Percentiles rank a stretch among this genome's conserved stretches.
Conservation (phyloP, 2,329 filamentous ascomycete genomes). For the Colletotrichum somersetense region DNA sequence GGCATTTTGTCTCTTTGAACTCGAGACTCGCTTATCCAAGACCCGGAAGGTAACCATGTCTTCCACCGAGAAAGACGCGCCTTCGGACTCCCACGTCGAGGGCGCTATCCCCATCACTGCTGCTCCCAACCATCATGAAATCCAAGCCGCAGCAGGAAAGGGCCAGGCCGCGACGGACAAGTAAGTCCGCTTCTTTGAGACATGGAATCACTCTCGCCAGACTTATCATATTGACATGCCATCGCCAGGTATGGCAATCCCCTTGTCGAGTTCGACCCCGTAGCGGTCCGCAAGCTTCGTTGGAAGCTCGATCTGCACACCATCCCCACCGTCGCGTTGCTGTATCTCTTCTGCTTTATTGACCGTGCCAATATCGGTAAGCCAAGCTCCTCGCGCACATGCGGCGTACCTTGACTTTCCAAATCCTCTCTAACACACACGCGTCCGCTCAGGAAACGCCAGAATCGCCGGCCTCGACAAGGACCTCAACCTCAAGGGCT, state of each 20-base stretch:
- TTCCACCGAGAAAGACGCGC: slow-evolving; percentile 29
- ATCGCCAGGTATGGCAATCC: slow-evolving; percentile 60
- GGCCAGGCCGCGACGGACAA: slow-evolving; percentile 62
- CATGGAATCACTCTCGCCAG: fast-evolving
- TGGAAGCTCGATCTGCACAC: slow-evolving; percentile 75
- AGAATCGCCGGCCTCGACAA: slow-evolving; percentile 73
- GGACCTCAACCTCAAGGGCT: slow-evolving; percentile 69
- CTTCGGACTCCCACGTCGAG: slow-evolving; percentile 26
- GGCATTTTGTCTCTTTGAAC: background rate
- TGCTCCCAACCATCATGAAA: slow-evolving; percentile 25
- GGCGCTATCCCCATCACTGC: slow-evolving; percentile 29
- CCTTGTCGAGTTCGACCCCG: slow-evolving; percentile 66
- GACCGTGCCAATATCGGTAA: slow-evolving; percentile 80
- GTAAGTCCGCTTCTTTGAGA: slow-evolving; percentile 44
- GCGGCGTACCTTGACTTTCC: background rate
- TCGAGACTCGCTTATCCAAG: too few relatives aligned
- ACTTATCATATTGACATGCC: background rate
- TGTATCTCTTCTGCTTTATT: slow-evolving; percentile 82
- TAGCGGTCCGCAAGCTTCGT: slow-evolving; percentile 68
- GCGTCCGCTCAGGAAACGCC: slow-evolving; percentile 68
- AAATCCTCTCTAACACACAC: background rate
- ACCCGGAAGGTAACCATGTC: slow-evolving; percentile 14
- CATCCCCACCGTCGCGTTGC: slow-evolving; percentile 73
- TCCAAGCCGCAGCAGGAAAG: slow-evolving; percentile 53
- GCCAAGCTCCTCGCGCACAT: slow-evolving; percentile 28